A percentile compares a stretch with the other conserved stretches of the same genome.
These are phyloP conservation scores for Aquilaria malaccensis DNA, from an alignment of 345 rosid genomes.

Conservation along the genomic window DNA sequence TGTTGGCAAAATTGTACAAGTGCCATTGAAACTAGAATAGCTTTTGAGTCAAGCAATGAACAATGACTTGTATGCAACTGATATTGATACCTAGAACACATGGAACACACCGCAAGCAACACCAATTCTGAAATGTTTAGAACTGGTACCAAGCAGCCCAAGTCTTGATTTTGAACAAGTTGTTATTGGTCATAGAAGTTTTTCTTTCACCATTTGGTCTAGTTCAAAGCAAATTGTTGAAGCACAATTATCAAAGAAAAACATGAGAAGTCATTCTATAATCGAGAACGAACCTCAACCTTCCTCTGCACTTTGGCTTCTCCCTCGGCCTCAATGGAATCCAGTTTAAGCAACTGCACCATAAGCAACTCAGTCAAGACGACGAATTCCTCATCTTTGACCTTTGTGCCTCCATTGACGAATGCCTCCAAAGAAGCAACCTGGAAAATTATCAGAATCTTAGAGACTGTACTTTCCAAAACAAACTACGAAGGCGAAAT, in stretches of 20 bases:
- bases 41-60: not conserved
- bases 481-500: too few species aligned
- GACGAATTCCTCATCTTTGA: constrained; percentile 31
- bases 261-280: not conserved
- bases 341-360: constrained; percentile 42
- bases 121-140: too few species aligned
- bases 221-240: too few species aligned
- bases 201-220: too few species aligned
- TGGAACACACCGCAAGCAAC: not conserved
- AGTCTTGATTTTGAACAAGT: too few species aligned
- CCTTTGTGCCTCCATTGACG: constrained; percentile 24
- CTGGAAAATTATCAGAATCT: constrained; percentile 15
- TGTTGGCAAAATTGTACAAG: constrained; percentile 2
- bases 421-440: constrained; percentile 33
- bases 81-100: not conserved
- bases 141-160: too few species aligned
- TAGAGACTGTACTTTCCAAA: not conserved
- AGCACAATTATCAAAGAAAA: not conserved
- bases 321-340: constrained; percentile 38
- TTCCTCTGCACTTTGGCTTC: constrained; percentile 44
- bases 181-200: too few species aligned
- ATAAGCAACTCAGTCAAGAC: constrained; percentile 41
- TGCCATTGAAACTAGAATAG: constrained; percentile 2
- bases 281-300: constrained; percentile 30
- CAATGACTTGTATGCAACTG: not conserved